Evolutionary conservation across 1,139 yeast genomes (phyloP).

Genomic region (Blastobotrys raffinosifermentans): DNA sequence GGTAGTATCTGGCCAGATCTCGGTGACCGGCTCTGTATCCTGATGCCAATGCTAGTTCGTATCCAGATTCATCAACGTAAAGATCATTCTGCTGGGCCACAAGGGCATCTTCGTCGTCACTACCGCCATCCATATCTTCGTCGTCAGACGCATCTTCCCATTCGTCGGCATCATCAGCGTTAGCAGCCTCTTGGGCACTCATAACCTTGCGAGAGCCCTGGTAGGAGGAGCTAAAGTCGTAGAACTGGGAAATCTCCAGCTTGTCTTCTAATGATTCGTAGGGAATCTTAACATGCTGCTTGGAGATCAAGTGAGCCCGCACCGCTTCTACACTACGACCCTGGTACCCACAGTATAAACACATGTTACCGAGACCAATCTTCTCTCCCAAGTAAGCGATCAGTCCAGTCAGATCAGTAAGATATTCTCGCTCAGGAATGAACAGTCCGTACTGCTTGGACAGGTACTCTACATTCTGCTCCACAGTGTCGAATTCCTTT

Average conservation of each 20-base stretch:
- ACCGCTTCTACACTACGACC: constrained; percentile 81
- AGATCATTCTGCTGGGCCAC: constrained; percentile 36
- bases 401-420: constrained; percentile 66
- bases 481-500: constrained; percentile 44
- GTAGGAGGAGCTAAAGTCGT: constrained; percentile 74
- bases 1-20: constrained; percentile 77
- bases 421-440: constrained; percentile 72
- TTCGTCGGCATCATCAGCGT: constrained; percentile 40
- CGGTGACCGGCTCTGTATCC: constrained; percentile 90
- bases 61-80: constrained; percentile 55
- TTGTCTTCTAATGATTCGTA: constrained; percentile 81
- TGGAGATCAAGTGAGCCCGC: constrained; percentile 81
- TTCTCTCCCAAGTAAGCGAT: constrained; percentile 72
- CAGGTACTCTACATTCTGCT: constrained; percentile 72
- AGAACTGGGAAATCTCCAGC: constrained; percentile 72
- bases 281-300: constrained; percentile 85
- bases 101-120: constrained; percentile 47
- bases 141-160: constrained; percentile 39
- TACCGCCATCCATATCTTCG: constrained; percentile 41
- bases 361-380: constrained; percentile 78
- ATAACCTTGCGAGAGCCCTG: constrained; percentile 24
- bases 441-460: constrained; percentile 72
- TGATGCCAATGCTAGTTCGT: constrained; percentile 76
- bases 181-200: constrained; percentile 21
- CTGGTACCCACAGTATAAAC: constrained; percentile 77